Base-by-base conservation (phyloP, 441 rosid genomes). In the Adansonia gregorii region DNA sequence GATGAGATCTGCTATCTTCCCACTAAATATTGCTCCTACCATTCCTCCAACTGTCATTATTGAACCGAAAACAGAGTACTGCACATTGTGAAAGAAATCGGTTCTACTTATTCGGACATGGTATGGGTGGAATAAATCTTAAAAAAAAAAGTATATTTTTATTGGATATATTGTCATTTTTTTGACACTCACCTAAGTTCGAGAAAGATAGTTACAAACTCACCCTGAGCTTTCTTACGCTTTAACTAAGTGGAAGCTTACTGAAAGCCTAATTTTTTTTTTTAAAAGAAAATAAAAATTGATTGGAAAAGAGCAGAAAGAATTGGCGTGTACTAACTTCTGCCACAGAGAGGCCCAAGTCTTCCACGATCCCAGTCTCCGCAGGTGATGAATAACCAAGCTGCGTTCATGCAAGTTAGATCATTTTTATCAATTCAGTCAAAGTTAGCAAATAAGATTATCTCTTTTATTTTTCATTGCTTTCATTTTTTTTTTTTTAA, bases 31-130 rank as follows among this genome's bases (percentile, higher is more conserved):
- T 15, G 95, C 93, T n/a, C 94, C 95, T 8, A 90, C 24, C 86
- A 91, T 77, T 56, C 87, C 97, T 80, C 98, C 98, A 6, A 90
- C 51, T 1, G 94, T 91, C 84, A 92, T 24, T 14, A 87, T 70
- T 39, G 98, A 93, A 1, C 98, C 97, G 70, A 95, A 95, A 73
- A 90, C 65, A 2, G 98, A 92, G 76, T 87, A 95, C 98, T 95
- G 87, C 78, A 78, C 17, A 41, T 73, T 8, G 39, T 11, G 39
- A 61, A 12, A 12, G 8, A 10, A 24, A 61, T 35, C 43, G 31
- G 43, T 61, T 39, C 43, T 39, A 39, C 43, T 39, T 39, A 39
- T 27, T 27, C 35, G 35, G 35, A 27, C 35, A 17, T 58, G 52
- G 12, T 52, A 56, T 58, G 19, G 41, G 41, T 45, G 1, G 41